These are phyloP conservation scores for Backusella westeae DNA, from an alignment of 192 early-diverging fungal species.

Conservation along the genomic window DNA sequence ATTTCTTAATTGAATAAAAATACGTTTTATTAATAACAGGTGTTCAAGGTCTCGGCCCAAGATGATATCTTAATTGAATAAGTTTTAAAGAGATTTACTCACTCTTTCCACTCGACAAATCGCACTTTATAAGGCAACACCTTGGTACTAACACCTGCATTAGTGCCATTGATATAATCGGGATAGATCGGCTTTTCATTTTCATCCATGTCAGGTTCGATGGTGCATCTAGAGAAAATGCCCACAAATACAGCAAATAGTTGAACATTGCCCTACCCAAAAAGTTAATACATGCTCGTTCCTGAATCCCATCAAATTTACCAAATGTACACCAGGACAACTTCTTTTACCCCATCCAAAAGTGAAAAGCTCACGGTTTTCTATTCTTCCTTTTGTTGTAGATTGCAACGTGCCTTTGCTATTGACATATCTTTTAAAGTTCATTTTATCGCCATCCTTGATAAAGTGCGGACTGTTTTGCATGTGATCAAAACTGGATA, in stretches of 20 bases:
- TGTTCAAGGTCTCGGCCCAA: too few species aligned
- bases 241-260: not conserved
- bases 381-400: conserved; percentile 2
- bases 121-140: not conserved
- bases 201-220: not conserved
- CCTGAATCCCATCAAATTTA: not conserved
- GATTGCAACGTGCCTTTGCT: not conserved
- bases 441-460: not conserved
- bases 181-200: not conserved
- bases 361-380: not conserved
- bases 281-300: not conserved
- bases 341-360: not conserved
- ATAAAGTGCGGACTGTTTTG: not conserved
- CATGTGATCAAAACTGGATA: not conserved
- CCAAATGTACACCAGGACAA: not conserved
- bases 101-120: not conserved
- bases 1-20: too few species aligned
- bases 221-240: not conserved
- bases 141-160: not conserved
- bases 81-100: too few species aligned
- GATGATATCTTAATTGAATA: too few species aligned
- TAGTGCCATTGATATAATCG: not conserved
- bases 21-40: too few species aligned
- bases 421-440: not conserved
- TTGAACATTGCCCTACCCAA: not conserved